These are phyloP conservation scores for Tillandsia leiboldiana DNA, from an alignment of 176 grass and related monocot species.

Conservation along the genomic window DNA sequence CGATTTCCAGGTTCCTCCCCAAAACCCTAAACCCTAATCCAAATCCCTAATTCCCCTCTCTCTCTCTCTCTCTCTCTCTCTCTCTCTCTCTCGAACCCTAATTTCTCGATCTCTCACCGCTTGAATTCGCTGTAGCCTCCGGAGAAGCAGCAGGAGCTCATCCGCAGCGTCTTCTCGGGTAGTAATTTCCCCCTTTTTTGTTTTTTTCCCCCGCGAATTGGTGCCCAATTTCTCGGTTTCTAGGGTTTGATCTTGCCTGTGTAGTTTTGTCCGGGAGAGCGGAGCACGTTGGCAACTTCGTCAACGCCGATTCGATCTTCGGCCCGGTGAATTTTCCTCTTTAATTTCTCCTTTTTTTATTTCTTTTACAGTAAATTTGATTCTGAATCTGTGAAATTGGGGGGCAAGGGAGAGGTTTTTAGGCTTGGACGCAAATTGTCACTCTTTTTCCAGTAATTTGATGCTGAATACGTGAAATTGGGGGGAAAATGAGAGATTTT, in stretches of 20 bases:
- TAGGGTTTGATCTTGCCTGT: constrained; percentile 15
- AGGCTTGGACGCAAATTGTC: too few species aligned
- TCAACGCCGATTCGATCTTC: constrained; percentile 52
- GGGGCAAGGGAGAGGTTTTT: too few species aligned
- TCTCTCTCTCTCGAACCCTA: neutral
- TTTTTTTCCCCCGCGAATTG: neutral
- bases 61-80: neutral
- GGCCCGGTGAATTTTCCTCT: constrained; percentile 45
- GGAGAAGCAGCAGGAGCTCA: constrained; percentile 83
- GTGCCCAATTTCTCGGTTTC: neutral
- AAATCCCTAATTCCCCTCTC: neutral
- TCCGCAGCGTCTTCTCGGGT: constrained; percentile 69
- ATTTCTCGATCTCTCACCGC: neutral
- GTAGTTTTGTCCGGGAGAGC: constrained; percentile 72
- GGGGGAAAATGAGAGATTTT: too few species aligned
- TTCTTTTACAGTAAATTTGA: neutral
- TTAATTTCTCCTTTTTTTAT: neutral
- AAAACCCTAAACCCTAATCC: neutral
- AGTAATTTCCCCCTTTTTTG: neutral
- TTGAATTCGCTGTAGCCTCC: constrained; percentile 37
- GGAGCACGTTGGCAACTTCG: constrained; percentile 71
- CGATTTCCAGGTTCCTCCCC: constrained; percentile 43
- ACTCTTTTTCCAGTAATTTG: neutral
- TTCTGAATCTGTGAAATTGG: neutral
- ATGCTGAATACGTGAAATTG: neutral